Evolutionary conservation across 306 rosid species (phyloP), one percentile per base, ranked within the genome.

Genomic region (Astragalus membranaceus): DNA sequence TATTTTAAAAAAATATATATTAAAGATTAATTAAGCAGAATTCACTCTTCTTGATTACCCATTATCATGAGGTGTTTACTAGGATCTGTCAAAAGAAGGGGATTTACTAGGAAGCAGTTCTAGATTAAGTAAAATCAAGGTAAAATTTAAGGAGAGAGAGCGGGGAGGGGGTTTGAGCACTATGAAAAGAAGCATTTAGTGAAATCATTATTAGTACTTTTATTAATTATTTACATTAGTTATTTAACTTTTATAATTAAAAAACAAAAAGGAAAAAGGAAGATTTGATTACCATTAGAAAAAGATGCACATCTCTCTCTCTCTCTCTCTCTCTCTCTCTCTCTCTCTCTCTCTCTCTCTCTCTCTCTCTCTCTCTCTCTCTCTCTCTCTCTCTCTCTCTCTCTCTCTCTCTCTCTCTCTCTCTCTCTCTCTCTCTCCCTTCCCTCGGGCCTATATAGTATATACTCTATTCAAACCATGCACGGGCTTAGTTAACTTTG

Each of bases 231-330:
- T 56, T 56, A 37, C 30, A 50, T 42, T 29, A 10, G 8, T 20
- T 7, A 1, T 8, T 51, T 71, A 74, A 69, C 43, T 78, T 81
- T 56, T 23, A 33, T 11, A 12, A 63, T 20, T 20, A 52, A 50
- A 33, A 67, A 32, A 9, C 0, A 3, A 50, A 41, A 30, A 52
- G 53, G 56, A 54, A 4, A 74, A 50, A 78, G 72, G 75, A 74
- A 52, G 78, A 77, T 70, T 77, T 67, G 70, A 70, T 59, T 64
- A 66, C 52, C 64, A 33, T 64, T 35, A 15, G 70, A 50, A 74
- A 80, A 77, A 77, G 75, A 50, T 32, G 52, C 65, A 52, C 67
- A 50, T 72, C 23, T 20, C 23, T 20, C 23, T 20, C 23, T 20
- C 23, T 20, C 23, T 20, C 23, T 20, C 23, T 20, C 23, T 20